Conservation (phyloP, 306 rosid species). For the Pyrus betulifolia region DNA sequence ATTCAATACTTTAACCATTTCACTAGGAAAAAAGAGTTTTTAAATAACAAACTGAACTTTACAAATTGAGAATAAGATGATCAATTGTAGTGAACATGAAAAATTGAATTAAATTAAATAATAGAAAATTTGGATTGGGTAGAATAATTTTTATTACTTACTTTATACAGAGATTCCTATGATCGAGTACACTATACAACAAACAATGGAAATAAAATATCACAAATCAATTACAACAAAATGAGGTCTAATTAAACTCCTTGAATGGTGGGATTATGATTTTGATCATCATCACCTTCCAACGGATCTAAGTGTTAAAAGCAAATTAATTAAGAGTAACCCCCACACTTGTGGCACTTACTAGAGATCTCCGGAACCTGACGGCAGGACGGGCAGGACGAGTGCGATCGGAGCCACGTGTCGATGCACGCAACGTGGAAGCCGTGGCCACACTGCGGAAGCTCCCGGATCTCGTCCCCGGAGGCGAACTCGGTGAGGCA, state of each 20-base stretch:
- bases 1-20: neutral
- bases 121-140: too few species aligned
- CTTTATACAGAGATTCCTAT: too few species aligned
- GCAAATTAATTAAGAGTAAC: slow-evolving; percentile 21
- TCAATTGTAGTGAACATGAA: too few species aligned
- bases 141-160: too few species aligned
- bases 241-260: too few species aligned
- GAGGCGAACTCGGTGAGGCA: slow-evolving; percentile 52
- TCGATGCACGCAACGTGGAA: slow-evolving; percentile 73
- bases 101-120: too few species aligned
- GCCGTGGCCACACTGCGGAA: slow-evolving; percentile 75
- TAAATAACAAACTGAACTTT: neutral
- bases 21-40: neutral
- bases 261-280: too few species aligned
- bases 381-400: slow-evolving; percentile 77
- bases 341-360: slow-evolving; percentile 67
- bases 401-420: slow-evolving; percentile 77
- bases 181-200: too few species aligned
- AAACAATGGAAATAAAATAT: too few species aligned
- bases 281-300: too few species aligned
- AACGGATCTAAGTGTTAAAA: too few species aligned
- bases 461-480: slow-evolving; percentile 68
- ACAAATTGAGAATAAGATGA: neutral
- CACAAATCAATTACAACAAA: too few species aligned
- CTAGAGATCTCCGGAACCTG: slow-evolving; percentile 42